Evolutionary conservation across 2,329 filamentous ascomycete genomes (phyloP).

Genomic region (Xylariomycetidae sp.): DNA sequence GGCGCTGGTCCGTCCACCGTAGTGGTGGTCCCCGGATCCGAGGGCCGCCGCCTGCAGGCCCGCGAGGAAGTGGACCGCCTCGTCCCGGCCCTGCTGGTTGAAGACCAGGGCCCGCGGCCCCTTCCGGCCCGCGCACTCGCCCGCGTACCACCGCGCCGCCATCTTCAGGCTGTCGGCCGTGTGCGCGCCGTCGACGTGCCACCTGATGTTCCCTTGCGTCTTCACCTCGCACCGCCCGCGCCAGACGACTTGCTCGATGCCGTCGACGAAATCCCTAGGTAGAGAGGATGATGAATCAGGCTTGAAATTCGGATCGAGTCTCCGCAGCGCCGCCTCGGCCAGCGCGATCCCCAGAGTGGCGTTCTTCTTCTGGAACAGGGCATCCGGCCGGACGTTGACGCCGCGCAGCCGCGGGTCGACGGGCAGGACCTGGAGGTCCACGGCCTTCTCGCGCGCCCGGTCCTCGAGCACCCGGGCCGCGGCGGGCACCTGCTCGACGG

Average conservation of each 20-base stretch:
- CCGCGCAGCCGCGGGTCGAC: slow-evolving; percentile 40
- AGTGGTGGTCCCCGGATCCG: no score
- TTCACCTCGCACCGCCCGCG: slow-evolving; percentile 72
- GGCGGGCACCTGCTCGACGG: slow-evolving; percentile 44
- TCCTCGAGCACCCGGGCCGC: slow-evolving; percentile 41
- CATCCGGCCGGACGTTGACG: slow-evolving; percentile 48
- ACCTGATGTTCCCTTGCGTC: slow-evolving; percentile 54
- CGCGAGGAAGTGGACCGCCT: slow-evolving; percentile 49
- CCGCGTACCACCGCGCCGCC: slow-evolving; percentile 76
- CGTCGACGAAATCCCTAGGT: slow-evolving; percentile 62
- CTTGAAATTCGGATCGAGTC: slow-evolving; percentile 33
- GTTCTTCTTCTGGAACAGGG: slow-evolving; percentile 56
- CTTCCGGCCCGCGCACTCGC: slow-evolving; percentile 30
- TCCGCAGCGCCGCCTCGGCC: slow-evolving; percentile 43
- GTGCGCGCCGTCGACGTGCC: slow-evolving; percentile 92
- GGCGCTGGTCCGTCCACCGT: slow-evolving; percentile 26
- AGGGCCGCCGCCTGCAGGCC: slow-evolving; percentile 36
- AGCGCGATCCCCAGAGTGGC: slow-evolving; percentile 44
- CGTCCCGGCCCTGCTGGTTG: slow-evolving; percentile 69
- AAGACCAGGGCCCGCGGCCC: slow-evolving; percentile 64
- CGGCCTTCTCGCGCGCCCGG: slow-evolving; percentile 50
- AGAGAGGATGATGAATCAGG: slow-evolving; percentile 30
- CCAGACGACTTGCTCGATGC: slow-evolving; percentile 71
- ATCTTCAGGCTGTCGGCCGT: slow-evolving; percentile 84
- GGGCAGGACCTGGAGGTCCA: slow-evolving; percentile 40